Conservation (phyloP, 1,284 basidiomycete genomes). For the Coriolopsis trogii region DNA sequence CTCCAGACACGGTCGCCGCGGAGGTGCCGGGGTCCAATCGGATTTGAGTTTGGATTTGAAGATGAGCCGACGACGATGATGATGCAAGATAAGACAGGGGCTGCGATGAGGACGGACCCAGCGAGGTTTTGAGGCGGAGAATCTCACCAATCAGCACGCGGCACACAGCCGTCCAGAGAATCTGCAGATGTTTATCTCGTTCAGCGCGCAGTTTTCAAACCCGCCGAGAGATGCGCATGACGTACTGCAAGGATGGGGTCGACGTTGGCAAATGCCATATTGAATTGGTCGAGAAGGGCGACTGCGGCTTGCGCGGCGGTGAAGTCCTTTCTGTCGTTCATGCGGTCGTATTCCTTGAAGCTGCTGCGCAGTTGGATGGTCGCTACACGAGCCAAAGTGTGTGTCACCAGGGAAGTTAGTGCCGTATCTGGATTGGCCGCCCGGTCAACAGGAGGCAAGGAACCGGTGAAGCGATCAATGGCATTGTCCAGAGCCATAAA, state of each 20-base stretch:
- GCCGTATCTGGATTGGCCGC: slow-evolving; percentile 16
- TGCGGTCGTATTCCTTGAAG: slow-evolving; percentile 20
- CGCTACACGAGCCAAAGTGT: slow-evolving; percentile 29
- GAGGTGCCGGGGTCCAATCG: neutral
- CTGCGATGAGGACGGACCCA: slow-evolving; percentile 17
- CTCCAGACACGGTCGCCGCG: neutral
- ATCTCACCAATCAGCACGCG: slow-evolving; percentile 32
- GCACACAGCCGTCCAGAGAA: slow-evolving; percentile 30
- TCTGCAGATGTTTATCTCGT: too few species aligned
- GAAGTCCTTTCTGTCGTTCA: slow-evolving; percentile 26
- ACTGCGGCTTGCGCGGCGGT: slow-evolving; percentile 25
- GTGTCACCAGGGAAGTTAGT: slow-evolving; percentile 27
- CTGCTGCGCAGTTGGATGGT: slow-evolving; percentile 31
- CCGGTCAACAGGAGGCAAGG: slow-evolving; percentile 23
- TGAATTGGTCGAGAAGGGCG: slow-evolving; percentile 20
- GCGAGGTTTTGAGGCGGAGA: slow-evolving; percentile 11
- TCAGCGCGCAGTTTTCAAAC: too few species aligned
- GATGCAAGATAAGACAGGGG: slow-evolving; percentile 1
- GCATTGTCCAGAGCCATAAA: slow-evolving; percentile 25
- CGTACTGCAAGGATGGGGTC: slow-evolving; percentile 34
- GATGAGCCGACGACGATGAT: neutral
- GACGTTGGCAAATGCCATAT: slow-evolving; percentile 14
- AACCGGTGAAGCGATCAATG: slow-evolving; percentile 28
- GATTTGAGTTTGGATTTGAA: neutral
- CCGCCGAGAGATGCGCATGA: too few species aligned